Evolutionary conservation across 2,329 filamentous ascomycete species (phyloP).

Genomic region (Epichloe sibirici): DNA sequence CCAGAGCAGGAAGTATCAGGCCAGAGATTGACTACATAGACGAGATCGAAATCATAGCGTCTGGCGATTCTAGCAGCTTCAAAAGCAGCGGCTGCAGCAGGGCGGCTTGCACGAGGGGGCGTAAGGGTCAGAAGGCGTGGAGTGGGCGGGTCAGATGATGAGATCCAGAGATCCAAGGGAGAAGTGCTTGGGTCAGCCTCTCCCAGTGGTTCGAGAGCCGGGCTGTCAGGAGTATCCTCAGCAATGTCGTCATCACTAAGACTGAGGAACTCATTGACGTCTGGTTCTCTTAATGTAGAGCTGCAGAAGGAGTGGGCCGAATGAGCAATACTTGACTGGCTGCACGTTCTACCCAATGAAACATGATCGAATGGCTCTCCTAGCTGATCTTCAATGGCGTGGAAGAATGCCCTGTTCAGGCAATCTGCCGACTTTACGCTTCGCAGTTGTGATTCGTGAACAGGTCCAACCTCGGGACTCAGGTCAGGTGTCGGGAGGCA

Average conservation of each 20-base stretch:
- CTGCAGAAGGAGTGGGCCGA: constrained; percentile 19
- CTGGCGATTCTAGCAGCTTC: constrained; percentile 43
- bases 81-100: constrained; percentile 37
- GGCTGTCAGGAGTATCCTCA: constrained; percentile 23
- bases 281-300: constrained; percentile 35
- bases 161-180: constrained; percentile 12
- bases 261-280: constrained; percentile 39
- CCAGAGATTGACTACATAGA: constrained; percentile 49
- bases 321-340: constrained; percentile 19
- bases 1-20: constrained; percentile 20
- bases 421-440: constrained; percentile 17
- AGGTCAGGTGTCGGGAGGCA: constrained; percentile 19
- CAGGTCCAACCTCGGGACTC: constrained; percentile 19
- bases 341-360: constrained; percentile 15
- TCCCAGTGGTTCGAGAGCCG: constrained; percentile 3
- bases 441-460: constrained; percentile 13
- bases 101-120: constrained; percentile 30
- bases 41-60: constrained; percentile 43
- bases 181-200: constrained; percentile 1
- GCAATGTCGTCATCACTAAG: constrained; percentile 47
- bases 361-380: constrained; percentile 14
- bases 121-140: constrained; percentile 29
- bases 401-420: constrained; percentile 15
- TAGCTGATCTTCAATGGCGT: constrained; percentile 16
- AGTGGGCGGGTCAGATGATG: constrained; percentile 13